Conservation (phyloP, 331 rosid species). For the Rosa hybrid region DNA sequence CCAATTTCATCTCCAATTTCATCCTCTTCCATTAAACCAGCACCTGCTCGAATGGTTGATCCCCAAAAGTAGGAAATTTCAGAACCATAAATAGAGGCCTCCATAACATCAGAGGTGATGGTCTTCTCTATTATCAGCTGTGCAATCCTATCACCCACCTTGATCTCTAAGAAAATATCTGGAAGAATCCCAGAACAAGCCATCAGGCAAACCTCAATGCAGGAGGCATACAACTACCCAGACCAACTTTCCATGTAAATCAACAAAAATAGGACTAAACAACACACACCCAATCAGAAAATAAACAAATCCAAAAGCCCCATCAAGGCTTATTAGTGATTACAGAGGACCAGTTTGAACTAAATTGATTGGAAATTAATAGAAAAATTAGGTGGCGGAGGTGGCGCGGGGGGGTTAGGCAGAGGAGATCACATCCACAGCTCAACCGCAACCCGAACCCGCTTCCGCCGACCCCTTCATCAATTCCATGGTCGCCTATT, state of each 20-base stretch:
- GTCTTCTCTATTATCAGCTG: conserved; percentile 74
- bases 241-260: neutral
- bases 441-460: too few species aligned
- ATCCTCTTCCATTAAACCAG: too few species aligned
- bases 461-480: too few species aligned
- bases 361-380: too few species aligned
- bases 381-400: too few species aligned
- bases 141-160: conserved; percentile 55
- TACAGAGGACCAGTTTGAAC: too few species aligned
- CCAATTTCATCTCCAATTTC: too few species aligned
- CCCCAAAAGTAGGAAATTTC: too few species aligned
- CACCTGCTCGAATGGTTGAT: too few species aligned
- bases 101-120: conserved; percentile 51
- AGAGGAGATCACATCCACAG: too few species aligned
- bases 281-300: neutral
- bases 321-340: neutral
- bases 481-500: too few species aligned
- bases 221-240: neutral
- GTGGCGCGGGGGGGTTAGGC: too few species aligned
- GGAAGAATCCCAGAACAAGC: neutral
- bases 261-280: neutral
- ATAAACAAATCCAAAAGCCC: neutral
- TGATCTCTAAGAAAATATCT: conserved; percentile 5
- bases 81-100: conserved; percentile 11
- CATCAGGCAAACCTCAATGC: neutral